Conservation (phyloP, 179 eudicot genomes). For the Amaranthus tricolor region DNA sequence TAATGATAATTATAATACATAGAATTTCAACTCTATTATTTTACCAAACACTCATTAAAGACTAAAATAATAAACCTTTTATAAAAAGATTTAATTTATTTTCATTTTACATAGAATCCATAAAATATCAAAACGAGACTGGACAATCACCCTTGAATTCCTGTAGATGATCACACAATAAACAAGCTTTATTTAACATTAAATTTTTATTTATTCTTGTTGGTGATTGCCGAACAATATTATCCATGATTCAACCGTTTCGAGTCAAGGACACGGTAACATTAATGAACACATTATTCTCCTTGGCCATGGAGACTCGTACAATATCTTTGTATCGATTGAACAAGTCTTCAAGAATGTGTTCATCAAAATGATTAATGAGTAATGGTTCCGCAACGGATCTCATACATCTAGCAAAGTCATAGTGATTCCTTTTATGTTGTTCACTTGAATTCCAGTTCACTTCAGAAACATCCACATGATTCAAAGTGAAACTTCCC, state of each 20-base stretch:
- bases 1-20: too few species aligned
- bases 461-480: slow-evolving; percentile 4
- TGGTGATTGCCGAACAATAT: too few species aligned
- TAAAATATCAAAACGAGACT: too few species aligned
- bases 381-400: slow-evolving; percentile 44
- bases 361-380: slow-evolving; percentile 37
- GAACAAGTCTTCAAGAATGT: slow-evolving; percentile 37
- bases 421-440: neutral
- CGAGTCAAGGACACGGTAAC: slow-evolving; percentile 34
- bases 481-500: slow-evolving; percentile 4
- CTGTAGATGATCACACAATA: too few species aligned
- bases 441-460: neutral
- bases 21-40: too few species aligned
- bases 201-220: too few species aligned
- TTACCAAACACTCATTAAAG: too few species aligned
- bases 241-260: neutral
- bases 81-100: too few species aligned
- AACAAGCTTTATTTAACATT: too few species aligned
- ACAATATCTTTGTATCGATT: slow-evolving; percentile 25
- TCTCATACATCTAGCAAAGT: slow-evolving; percentile 38
- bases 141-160: too few species aligned
- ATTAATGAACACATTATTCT: slow-evolving; percentile 29
- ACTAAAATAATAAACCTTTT: too few species aligned
- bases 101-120: too few species aligned
- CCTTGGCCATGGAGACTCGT: slow-evolving; percentile 25